Conservation (phyloP, 2,329 filamentous ascomycete genomes). For the Raffaelea albimanens region DNA sequence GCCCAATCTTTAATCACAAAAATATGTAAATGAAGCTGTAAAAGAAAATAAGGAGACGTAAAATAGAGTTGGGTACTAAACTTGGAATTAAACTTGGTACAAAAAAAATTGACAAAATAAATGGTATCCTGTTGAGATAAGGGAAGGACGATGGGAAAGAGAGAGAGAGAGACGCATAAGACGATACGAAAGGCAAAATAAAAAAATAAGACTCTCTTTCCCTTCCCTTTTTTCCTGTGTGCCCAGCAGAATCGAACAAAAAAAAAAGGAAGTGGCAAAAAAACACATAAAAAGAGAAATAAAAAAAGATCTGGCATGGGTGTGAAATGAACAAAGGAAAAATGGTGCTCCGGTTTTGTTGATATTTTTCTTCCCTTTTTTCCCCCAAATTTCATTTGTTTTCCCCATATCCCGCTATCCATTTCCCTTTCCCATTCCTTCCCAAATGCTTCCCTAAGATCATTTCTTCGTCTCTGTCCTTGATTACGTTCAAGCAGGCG, state of each 20-base stretch:
- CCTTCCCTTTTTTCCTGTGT: background rate
- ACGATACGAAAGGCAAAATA: too few relatives aligned
- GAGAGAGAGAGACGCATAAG: too few relatives aligned
- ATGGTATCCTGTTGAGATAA: too few relatives aligned
- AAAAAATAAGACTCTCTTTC: too few relatives aligned
- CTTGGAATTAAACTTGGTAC: background rate
- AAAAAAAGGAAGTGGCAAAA: background rate
- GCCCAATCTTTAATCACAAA: too few relatives aligned
- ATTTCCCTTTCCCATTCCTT: background rate
- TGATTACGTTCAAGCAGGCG: conserved; percentile 17
- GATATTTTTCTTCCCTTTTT: background rate
- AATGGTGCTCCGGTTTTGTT: background rate
- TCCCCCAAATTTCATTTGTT: background rate
- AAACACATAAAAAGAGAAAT: background rate
- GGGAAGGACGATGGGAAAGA: too few relatives aligned
- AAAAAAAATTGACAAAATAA: background rate
- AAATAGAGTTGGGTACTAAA: background rate
- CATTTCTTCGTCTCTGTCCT: background rate
- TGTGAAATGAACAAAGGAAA: conserved; percentile 3
- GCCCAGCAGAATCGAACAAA: background rate
- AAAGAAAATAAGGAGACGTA: background rate
- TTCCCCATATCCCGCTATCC: background rate
- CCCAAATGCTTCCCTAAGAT: too few relatives aligned
- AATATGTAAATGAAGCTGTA: too few relatives aligned
- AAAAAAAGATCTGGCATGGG: conserved; percentile 1